A percentile compares a stretch with the other conserved stretches of the same genome.
Evolutionary conservation across 306 rosid genomes (phyloP).

Genomic region (Acmispon strigosus): DNA sequence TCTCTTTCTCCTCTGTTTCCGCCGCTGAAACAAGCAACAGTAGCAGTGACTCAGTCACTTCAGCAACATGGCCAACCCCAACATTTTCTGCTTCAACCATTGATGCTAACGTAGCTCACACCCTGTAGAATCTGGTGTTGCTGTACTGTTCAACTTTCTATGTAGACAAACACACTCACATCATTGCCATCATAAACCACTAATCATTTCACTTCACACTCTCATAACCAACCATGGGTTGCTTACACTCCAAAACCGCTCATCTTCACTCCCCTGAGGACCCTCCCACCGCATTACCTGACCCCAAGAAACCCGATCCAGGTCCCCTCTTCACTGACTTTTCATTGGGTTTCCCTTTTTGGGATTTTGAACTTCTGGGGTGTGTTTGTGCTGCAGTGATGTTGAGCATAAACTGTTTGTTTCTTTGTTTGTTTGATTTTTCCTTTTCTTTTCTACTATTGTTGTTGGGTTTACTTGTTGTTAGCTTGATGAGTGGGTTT

Average conservation of each 20-base stretch:
- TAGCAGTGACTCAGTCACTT: conserved; percentile 20
- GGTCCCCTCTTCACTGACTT: conserved; percentile 26
- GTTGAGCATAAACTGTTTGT: not conserved
- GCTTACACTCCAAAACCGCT: conserved; percentile 62
- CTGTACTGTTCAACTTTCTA: conserved; percentile 9
- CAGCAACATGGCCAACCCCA: not conserved
- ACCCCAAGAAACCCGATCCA: conserved; percentile 50
- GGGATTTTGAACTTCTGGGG: not conserved
- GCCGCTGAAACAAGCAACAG: conserved; percentile 30
- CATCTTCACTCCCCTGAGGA: conserved; percentile 62
- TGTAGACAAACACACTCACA: not conserved
- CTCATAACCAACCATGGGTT: conserved; percentile 42
- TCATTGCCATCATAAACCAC: not conserved
- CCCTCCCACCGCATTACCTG: conserved; percentile 47
- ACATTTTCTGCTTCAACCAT: conserved; percentile 9
- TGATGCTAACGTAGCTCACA: not conserved
- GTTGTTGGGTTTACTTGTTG: too few relatives aligned
- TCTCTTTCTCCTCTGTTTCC: conserved; percentile 7
- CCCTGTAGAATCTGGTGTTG: not conserved
- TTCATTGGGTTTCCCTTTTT: not conserved
- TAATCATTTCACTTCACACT: not conserved
- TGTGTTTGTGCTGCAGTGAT: not conserved
- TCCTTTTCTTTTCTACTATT: not conserved
- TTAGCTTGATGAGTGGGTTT: not conserved
- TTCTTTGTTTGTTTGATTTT: not conserved